Base-by-base conservation (phyloP, 1,284 basidiomycete genomes). In the Puccinia triticina region DNA sequence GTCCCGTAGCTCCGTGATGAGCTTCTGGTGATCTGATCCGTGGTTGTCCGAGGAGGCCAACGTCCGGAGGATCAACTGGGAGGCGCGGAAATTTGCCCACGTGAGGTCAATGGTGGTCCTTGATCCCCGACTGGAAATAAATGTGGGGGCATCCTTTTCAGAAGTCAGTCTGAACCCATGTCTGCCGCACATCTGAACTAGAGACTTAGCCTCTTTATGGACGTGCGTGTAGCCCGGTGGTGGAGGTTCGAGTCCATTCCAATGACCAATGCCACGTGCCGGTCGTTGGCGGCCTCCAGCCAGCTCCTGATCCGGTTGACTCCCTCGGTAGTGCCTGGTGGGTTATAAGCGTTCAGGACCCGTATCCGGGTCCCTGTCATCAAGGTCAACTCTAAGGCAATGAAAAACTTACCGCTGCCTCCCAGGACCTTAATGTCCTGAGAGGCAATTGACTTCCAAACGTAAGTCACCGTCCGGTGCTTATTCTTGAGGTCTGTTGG, bases 371-470 rank as follows among this genome's bases (percentile, higher is more conserved):
- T 29, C 32, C 32, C 26, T 3, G 61, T 29, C 7, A 18, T 2
- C 18, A 66, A 32, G 26, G 4, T 43, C 40, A 43, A 12, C 12
- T 66, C 61, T 18, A 66, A 7, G 7, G 61, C 61, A 34, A 32
- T 66, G 23, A 66, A 29, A 34, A 66, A 66, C 32, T 66, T 66
- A 7, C 26, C 32, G 32, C 26, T 66, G 32, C 18, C 12, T n/a
- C 7, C 21, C 12, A 43, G 40, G 40, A 46, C 23, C 12, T 16
- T 23, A 7, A 72, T 72, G 69, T 72, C 46, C 7, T 18, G 8
- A 21, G 69, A 72, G 5, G 69, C 21, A n/a, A 72, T 4, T 16
- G 14, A 72, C 21, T 72, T 72, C 23, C 69, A 43, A 50, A 72
- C 46, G 40, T 72, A 72, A 12, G 46, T 5, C 21, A 43, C 37